Evolutionary conservation across 805 yeast genomes (phyloP).

Genomic region (Myxozyma vanderwaltii): DNA sequence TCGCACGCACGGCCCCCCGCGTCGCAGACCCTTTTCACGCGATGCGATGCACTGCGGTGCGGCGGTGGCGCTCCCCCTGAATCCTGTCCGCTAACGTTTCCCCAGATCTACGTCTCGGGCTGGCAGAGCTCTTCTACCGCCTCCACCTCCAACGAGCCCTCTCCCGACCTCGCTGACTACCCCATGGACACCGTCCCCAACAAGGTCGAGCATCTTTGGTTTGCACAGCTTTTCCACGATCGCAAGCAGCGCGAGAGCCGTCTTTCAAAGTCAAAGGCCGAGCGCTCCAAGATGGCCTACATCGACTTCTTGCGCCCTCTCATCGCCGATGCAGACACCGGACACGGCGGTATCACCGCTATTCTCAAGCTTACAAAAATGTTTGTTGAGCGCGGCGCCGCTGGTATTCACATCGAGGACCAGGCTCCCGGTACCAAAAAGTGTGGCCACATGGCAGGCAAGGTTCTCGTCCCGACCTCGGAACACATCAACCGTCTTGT

Average conservation of each 20-base stretch:
- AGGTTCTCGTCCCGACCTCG: conserved; percentile 95
- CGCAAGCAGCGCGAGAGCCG: conserved; percentile 92
- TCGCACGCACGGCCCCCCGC: no score
- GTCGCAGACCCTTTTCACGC: no score
- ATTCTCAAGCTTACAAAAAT: conserved; percentile 91
- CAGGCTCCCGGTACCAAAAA: conserved; percentile 99
- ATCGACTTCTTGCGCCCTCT: conserved; percentile 92
- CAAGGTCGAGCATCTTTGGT: conserved; percentile 95
- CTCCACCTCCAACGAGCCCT: conserved; percentile 95
- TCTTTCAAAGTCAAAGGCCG: conserved; percentile 55
- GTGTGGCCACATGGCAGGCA: conserved; percentile 99
- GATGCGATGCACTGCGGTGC: background rate
- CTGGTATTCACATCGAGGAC: conserved; percentile 98
- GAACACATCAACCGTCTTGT: conserved; percentile 94
- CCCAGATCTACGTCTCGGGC: conserved; percentile 80
- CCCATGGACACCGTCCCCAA: conserved; percentile 99
- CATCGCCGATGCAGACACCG: conserved; percentile 97
- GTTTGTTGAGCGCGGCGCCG: conserved; percentile 97
- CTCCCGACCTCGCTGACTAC: conserved; percentile 97
- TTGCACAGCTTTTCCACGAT: conserved; percentile 96
- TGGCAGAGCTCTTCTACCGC: conserved; percentile 99
- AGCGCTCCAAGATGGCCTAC: conserved; percentile 70
- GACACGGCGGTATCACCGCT: conserved; percentile 98
- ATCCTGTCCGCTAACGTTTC: background rate
- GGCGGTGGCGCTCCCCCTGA: conserved; percentile 17